These are phyloP conservation scores for Dictyostelium brefeldianum DNA, from an alignment of 78 protist species.

Conservation along the genomic window DNA sequence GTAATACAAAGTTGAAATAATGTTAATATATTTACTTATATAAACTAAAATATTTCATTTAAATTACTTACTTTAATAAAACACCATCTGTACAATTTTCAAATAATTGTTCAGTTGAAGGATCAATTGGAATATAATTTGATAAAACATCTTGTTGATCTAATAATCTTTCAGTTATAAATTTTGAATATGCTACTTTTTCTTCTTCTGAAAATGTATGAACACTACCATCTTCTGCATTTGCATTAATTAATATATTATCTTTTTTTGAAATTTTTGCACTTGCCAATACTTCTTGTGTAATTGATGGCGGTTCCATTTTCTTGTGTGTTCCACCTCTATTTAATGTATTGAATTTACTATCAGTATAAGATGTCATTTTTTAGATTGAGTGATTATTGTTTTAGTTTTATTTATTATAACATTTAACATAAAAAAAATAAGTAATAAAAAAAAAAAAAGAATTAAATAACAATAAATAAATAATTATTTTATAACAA, in stretches of 20 bases:
- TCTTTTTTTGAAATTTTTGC: slow-evolving; percentile 50
- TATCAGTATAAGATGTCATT: slow-evolving; percentile 4
- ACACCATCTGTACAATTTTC: slow-evolving; percentile 71
- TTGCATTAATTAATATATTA: slow-evolving; percentile 41
- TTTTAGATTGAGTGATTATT: background rate
- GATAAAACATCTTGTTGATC: background rate
- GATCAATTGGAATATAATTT: slow-evolving; percentile 64
- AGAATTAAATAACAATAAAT: no score
- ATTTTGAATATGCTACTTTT: slow-evolving; percentile 70
- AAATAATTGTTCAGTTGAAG: slow-evolving; percentile 54
- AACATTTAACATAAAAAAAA: no score
- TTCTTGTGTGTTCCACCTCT: background rate
- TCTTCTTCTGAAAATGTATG: slow-evolving; percentile 74
- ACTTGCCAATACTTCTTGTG: slow-evolving; percentile 14
- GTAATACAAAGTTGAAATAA: no score
- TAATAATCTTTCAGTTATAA: slow-evolving; percentile 52
- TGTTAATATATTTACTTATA: no score
- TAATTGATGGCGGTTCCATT: slow-evolving; percentile 30
- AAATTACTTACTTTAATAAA: slow-evolving; percentile 69
- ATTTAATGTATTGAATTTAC: background rate
- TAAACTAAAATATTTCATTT: no score
- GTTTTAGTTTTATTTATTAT: no score
- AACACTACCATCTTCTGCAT: slow-evolving; percentile 72
- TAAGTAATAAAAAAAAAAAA: no score
- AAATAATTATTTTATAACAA: no score